phyloP scores from a whole-genome alignment of 176 grass and related monocot genomes.

The Aegilops speltoides region DNA sequence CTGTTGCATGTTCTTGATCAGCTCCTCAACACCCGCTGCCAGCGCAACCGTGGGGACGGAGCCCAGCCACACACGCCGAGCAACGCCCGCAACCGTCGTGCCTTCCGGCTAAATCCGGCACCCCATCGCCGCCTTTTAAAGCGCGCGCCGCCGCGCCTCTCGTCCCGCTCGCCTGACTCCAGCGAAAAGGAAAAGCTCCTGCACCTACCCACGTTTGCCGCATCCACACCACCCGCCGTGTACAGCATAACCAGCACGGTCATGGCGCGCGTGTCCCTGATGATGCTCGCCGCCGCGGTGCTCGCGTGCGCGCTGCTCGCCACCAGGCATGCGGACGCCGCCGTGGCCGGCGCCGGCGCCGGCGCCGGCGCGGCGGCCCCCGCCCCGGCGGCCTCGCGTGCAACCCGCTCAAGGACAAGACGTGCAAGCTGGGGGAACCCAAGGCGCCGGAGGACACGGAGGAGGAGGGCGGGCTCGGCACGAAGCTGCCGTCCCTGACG shows the following conservation, averaged over 20 bases:
- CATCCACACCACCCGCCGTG: background rate
- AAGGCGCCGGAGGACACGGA: conserved; percentile 47
- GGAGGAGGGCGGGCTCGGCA: conserved; percentile 32
- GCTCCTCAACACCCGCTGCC: background rate
- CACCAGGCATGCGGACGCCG: background rate
- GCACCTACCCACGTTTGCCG: background rate
- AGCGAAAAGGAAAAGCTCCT: background rate
- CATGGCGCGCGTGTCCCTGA: conserved; percentile 33
- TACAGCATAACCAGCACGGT: background rate
- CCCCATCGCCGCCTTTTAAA: background rate
- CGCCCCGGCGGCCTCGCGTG: background rate
- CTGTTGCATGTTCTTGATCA: background rate
- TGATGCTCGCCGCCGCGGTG: background rate
- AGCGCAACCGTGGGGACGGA: background rate
- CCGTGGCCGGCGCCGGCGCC: background rate
- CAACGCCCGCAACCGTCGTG: background rate
- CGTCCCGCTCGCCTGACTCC: background rate
- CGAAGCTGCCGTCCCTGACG: conserved; percentile 20
- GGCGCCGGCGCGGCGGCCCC: background rate
- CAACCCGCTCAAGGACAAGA: conserved; percentile 39
- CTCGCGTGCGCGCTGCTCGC: conserved; percentile 20
- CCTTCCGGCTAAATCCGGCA: background rate
- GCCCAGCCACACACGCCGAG: conserved; percentile 9
- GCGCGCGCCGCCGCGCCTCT: background rate
- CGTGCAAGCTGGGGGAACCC: conserved; percentile 42